Evolutionary conservation across 805 yeast genomes (phyloP), one percentile per base, ranked within the genome.

Genomic region (Ogataea pilisensis): DNA sequence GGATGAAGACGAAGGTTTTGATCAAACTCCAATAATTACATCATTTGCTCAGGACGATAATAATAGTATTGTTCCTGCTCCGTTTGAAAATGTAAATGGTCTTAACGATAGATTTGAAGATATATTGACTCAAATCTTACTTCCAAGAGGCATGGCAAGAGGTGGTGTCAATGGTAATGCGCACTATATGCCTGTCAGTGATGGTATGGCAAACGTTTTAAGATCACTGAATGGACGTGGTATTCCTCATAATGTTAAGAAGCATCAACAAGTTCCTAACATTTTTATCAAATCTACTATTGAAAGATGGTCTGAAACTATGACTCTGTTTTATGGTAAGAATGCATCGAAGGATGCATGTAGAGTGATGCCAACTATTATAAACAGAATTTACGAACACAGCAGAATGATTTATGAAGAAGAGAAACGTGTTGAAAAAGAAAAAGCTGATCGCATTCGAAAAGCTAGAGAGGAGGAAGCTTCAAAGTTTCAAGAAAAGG

Each of bases 281-380:
- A 40, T 43, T 4, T 46, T 43, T 26, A 40, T 58, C 14, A 56
- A 55, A 34, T 51, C 61, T 2, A 80, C 93, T 0, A 60, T 66
- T 12, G 81, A 79, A 37, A 70, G 95, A 49, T 87, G 95, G 93
- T 63, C 63, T 29, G 85, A 82, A 33, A 70, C 75, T 6, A 63
- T 73, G 28, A 64, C 69, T 14, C 65, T 78, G 62, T 75, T 77
- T 45, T 72, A 72, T 48, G 72, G 69, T n/a, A 69, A 66, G 24
- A 57, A 56, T 24, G 60, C 60, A 12, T 64, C 65, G 13, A 49
- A 57, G 24, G 62, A 56, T 30, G 55, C 61, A 45, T 44, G 55
- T 42, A 48, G 76, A 41, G 57, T 69, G 21, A 48, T 70, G 14
- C 69, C 73, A 5, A 46, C 60, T 1, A 68, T 81, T 22, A 56